Evolutionary conservation across 805 yeast species (phyloP).

Genomic region (Yarrowia sp.): DNA sequence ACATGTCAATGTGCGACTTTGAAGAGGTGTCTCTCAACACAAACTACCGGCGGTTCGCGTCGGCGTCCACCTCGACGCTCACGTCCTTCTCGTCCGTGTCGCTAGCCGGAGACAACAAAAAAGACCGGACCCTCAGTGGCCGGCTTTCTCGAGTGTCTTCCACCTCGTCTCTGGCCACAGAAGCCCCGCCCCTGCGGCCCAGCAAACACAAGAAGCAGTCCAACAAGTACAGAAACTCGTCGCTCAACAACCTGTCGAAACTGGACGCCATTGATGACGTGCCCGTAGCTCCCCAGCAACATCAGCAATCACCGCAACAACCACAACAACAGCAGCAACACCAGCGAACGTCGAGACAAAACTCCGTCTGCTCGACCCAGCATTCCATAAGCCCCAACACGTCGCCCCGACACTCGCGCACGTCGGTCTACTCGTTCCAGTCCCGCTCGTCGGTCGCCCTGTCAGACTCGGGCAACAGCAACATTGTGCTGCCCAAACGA

Average conservation of each 20-base stretch:
- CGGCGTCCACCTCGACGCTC: conserved; percentile 1
- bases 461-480: neutral
- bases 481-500: neutral
- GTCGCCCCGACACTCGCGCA: conserved; percentile 6
- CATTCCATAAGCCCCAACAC: neutral
- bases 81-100: neutral
- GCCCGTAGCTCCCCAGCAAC: neutral
- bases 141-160: neutral
- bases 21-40: conserved; percentile 23
- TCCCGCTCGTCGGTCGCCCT: conserved; percentile 14
- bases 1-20: conserved; percentile 19
- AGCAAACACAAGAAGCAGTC: neutral
- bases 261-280: conserved; percentile 14
- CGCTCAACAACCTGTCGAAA: neutral
- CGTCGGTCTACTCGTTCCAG: conserved; percentile 21
- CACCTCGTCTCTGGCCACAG: neutral
- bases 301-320: neutral
- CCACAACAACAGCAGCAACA: neutral
- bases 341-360: neutral
- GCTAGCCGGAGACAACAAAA: neutral
- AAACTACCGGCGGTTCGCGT: conserved; percentile 16
- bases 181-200: neutral
- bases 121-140: conserved; percentile 9
- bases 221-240: conserved; percentile 12
- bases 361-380: neutral